These are phyloP conservation scores for Eurotiales sp. DNA, from an alignment of 2,329 filamentous ascomycete genomes.

Conservation along the genomic window DNA sequence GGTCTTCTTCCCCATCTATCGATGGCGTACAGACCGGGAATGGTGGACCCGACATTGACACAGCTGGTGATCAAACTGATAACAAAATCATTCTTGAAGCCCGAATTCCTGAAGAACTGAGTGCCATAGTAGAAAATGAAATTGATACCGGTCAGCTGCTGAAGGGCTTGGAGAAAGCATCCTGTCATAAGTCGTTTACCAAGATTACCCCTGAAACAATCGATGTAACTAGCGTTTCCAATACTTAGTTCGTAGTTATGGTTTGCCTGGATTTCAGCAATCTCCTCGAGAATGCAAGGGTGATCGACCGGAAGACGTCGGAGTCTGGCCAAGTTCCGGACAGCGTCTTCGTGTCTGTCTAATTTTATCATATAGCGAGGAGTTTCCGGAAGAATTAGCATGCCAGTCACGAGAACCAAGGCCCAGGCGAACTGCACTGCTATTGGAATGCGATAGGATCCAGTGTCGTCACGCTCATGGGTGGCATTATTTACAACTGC, in stretches of 20 bases:
- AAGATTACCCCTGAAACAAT: conserved; percentile 32
- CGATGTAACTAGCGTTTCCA: conserved; percentile 33
- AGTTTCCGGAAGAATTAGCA: conserved; percentile 71
- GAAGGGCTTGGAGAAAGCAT: conserved; percentile 35
- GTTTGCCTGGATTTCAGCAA: conserved; percentile 35
- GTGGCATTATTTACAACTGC: conserved; percentile 63
- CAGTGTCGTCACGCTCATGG: conserved; percentile 53
- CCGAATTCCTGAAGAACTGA: conserved; percentile 38
- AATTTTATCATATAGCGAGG: conserved; percentile 68
- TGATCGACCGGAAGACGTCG: conserved; percentile 56
- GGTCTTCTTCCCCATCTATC: conserved; percentile 48
- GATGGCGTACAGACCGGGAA: conserved; percentile 48
- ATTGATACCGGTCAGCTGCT: conserved; percentile 42
- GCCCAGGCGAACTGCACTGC: conserved; percentile 72
- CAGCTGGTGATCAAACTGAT: conserved; percentile 46
- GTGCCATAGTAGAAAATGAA: conserved; percentile 44
- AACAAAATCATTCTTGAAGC: conserved; percentile 43
- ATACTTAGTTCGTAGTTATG: conserved; percentile 69
- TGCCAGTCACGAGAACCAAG: conserved; percentile 65
- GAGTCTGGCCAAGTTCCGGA: conserved; percentile 60
- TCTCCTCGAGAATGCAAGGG: conserved; percentile 58
- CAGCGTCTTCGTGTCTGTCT: too few species aligned
- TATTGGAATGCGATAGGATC: conserved; percentile 72
- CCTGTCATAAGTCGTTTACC: conserved; percentile 39
- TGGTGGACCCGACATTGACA: conserved; percentile 47